These are phyloP conservation scores for Aureobasidium pullulans DNA, from an alignment of 2,329 filamentous ascomycete species.

Conservation along the genomic window DNA sequence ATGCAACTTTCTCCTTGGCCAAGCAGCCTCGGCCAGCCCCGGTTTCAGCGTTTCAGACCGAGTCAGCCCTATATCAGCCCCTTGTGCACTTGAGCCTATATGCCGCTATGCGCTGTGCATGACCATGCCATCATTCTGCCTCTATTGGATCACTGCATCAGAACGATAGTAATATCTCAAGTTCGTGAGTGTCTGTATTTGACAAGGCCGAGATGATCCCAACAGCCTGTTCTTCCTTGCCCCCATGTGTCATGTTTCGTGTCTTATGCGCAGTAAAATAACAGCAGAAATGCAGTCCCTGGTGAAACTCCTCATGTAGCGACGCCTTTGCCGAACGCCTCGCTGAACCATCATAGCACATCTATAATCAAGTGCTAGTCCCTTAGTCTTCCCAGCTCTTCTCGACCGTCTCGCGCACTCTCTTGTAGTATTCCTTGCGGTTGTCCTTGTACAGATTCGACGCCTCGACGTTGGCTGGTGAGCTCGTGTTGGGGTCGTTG, in stretches of 20 bases:
- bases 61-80: constrained; percentile 4
- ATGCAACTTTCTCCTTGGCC: background rate
- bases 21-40: background rate
- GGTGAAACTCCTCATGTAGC: background rate
- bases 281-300: background rate
- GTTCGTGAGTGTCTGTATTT: background rate
- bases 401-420: constrained; percentile 92
- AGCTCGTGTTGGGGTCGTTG: constrained; percentile 98
- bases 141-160: no score
- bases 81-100: background rate
- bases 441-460: constrained; percentile 99
- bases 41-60: constrained; percentile 9
- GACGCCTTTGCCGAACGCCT: constrained; percentile 14
- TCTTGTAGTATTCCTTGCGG: constrained; percentile 89
- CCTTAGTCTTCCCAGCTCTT: constrained; percentile 78
- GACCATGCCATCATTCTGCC: background rate
- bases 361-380: background rate
- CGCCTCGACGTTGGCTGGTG: constrained; percentile 93
- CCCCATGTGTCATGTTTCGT: background rate
- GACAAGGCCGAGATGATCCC: background rate
- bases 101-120: background rate
- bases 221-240: background rate
- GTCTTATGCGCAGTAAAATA: background rate
- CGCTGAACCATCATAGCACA: constrained; percentile 3
- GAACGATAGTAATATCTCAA: no score